Conservation (phyloP, 1,139 yeast genomes). For the Zhuliangozyma blackwelliae region DNA sequence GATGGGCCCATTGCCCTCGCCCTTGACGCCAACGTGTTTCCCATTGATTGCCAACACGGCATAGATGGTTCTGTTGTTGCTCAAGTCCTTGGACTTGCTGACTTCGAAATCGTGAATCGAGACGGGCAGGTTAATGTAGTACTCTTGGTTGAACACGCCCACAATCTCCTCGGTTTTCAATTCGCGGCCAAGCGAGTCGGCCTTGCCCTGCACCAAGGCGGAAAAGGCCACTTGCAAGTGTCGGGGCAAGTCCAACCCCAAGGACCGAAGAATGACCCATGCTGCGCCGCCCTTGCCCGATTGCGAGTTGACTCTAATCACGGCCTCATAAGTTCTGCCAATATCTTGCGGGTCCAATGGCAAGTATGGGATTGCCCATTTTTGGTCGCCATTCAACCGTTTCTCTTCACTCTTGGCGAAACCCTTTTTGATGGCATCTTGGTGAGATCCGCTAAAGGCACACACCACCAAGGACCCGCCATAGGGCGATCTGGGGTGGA, state of each 20-base stretch:
- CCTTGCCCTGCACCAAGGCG: conserved; percentile 34
- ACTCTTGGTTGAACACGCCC: conserved; percentile 34
- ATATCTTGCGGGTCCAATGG: conserved; percentile 49
- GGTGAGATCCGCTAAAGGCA: conserved; percentile 49
- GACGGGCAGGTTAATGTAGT: conserved; percentile 23
- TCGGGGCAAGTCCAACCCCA: conserved; percentile 47
- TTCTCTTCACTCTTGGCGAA: conserved; percentile 24
- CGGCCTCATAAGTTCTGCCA: conserved; percentile 49
- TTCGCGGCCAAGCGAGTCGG: conserved; percentile 43
- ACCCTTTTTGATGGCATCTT: conserved; percentile 50
- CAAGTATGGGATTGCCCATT: conserved; percentile 45
- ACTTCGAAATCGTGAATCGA: conserved; percentile 33
- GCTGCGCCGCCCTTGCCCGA: conserved; percentile 52
- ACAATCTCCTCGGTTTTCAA: conserved; percentile 41
- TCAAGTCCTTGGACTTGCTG: conserved; percentile 19
- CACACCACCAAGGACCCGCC: conserved; percentile 47
- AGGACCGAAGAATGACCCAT: conserved; percentile 45
- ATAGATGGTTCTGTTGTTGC: conserved; percentile 25
- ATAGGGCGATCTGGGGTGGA: conserved; percentile 48
- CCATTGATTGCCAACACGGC: conserved; percentile 23
- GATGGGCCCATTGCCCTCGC: conserved; percentile 47
- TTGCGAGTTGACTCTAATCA: conserved; percentile 48
- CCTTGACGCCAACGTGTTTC: conserved; percentile 21
- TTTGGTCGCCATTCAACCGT: conserved; percentile 11
- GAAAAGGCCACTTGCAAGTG: conserved; percentile 42